Evolutionary conservation across 306 rosid species (phyloP).

Genomic region (Mucuna pruriens): DNA sequence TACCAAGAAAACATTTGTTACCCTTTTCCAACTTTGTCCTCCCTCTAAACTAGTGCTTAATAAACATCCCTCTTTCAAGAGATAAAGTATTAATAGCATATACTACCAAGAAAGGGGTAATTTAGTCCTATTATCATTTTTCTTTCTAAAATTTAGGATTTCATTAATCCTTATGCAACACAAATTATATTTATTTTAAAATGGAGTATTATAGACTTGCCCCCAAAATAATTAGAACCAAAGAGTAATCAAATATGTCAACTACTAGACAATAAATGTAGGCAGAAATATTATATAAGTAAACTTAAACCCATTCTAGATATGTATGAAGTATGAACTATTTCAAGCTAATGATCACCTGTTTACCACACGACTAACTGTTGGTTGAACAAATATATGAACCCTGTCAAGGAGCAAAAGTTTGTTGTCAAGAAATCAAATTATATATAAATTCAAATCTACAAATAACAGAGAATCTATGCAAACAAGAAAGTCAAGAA

Average conservation of each 20-base stretch:
- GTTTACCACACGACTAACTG: constrained; percentile 85
- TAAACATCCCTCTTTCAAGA: background rate
- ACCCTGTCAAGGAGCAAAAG: constrained; percentile 67
- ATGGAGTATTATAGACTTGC: background rate
- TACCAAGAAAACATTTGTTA: background rate
- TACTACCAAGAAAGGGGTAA: background rate
- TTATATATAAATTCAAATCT: constrained; percentile 14
- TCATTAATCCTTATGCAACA: background rate
- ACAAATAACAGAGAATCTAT: constrained; percentile 25
- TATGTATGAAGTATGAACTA: constrained; percentile 10
- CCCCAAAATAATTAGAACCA: constrained; percentile 5
- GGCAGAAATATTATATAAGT: constrained; percentile 10
- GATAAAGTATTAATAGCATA: background rate
- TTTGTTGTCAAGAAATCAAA: constrained; percentile 29
- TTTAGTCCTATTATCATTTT: background rate
- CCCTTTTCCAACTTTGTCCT: background rate
- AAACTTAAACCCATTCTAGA: constrained; percentile 25
- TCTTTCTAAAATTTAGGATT: background rate
- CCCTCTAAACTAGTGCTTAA: background rate
- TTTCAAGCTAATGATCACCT: constrained; percentile 59
- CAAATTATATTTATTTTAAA: background rate
- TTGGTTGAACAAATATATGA: constrained; percentile 89
- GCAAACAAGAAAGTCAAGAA: constrained; percentile 1
- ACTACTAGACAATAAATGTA: constrained; percentile 9
- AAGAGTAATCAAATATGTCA: background rate